A percentile compares a stretch with the other conserved stretches of the same genome.
phyloP scores from a whole-genome alignment of 1,284 basidiomycete species.

The Leccinum angustisporum region DNA sequence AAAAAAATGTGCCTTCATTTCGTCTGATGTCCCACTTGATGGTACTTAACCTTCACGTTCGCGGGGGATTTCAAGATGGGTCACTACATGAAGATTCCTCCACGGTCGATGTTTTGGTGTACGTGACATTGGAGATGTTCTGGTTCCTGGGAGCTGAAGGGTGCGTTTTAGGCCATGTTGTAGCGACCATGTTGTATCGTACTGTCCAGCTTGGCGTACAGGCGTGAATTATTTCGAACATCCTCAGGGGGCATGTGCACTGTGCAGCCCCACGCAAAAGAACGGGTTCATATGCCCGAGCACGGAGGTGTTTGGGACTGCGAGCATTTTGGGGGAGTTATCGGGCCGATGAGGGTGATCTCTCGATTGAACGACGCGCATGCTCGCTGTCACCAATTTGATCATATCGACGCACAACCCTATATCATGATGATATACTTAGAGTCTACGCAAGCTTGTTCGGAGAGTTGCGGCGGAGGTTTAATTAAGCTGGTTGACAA shows the following conservation, averaged over 20 bases:
- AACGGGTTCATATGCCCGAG: slow-evolving; percentile 41
- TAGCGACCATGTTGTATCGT: slow-evolving; percentile 43
- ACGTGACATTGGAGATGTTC: neutral
- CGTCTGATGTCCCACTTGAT: slow-evolving; percentile 23
- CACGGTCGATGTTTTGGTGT: slow-evolving; percentile 45
- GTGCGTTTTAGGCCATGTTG: slow-evolving; percentile 35
- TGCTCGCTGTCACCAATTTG: too few species aligned
- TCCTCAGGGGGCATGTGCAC: too few species aligned
- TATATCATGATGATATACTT: too few species aligned
- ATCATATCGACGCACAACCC: too few species aligned
- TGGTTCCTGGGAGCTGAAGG: neutral
- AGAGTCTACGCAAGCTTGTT: too few species aligned
- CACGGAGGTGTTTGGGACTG: slow-evolving; percentile 41
- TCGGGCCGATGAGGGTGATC: slow-evolving; percentile 38
- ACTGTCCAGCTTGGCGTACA: slow-evolving; percentile 46
- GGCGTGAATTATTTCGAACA: slow-evolving; percentile 41
- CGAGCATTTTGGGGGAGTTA: slow-evolving; percentile 44
- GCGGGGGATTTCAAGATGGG: slow-evolving; percentile 47
- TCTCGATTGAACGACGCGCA: too few species aligned
- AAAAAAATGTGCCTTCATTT: neutral
- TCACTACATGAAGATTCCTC: slow-evolving; percentile 56
- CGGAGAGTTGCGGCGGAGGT: too few species aligned
- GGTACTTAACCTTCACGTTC: slow-evolving; percentile 36
- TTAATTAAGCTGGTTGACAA: too few species aligned
- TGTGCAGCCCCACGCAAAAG: slow-evolving; percentile 25